Conservation (phyloP, 116 monocot genomes). For the Phalaenopsis hybrid region DNA sequence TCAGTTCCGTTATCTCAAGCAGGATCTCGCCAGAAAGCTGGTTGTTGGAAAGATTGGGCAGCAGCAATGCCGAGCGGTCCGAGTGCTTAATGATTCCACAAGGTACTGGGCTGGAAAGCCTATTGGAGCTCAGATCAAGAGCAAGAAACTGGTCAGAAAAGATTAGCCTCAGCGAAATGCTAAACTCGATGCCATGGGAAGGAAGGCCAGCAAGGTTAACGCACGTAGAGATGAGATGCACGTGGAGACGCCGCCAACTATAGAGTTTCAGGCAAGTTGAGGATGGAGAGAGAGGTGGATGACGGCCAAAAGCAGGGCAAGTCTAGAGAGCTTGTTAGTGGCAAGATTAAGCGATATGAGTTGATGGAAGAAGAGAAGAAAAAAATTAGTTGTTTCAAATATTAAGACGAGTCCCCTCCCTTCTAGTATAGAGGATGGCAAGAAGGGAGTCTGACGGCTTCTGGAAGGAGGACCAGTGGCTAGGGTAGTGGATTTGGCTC, state of each 20-base stretch:
- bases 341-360: constrained; percentile 38
- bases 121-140: constrained; percentile 77
- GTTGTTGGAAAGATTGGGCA: constrained; percentile 64
- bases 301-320: constrained; percentile 62
- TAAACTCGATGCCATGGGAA: constrained; percentile 47
- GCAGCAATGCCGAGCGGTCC: constrained; percentile 40
- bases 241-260: constrained; percentile 70
- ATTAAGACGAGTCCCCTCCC: constrained; percentile 53
- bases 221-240: constrained; percentile 48
- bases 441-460: too few relatives aligned
- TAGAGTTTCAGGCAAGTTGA: constrained; percentile 56
- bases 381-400: constrained; percentile 1
- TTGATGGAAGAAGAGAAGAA: constrained; percentile 20
- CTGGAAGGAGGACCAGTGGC: too few relatives aligned
- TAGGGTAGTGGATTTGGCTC: too few relatives aligned
- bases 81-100: constrained; percentile 34
- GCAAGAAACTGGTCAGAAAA: constrained; percentile 56
- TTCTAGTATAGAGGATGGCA: constrained; percentile 9
- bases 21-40: constrained; percentile 55
- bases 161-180: constrained; percentile 61
- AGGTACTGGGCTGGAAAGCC: constrained; percentile 62
- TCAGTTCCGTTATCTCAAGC: constrained; percentile 42
- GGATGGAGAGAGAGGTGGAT: constrained; percentile 25
- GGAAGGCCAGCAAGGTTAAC: constrained; percentile 59
- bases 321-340: constrained; percentile 39